A percentile compares a stretch with the other conserved stretches of the same genome.
phyloP scores from a whole-genome alignment of 225 moss, liverwort and hornwort species.

The Pseudisothecium myosuroides region DNA sequence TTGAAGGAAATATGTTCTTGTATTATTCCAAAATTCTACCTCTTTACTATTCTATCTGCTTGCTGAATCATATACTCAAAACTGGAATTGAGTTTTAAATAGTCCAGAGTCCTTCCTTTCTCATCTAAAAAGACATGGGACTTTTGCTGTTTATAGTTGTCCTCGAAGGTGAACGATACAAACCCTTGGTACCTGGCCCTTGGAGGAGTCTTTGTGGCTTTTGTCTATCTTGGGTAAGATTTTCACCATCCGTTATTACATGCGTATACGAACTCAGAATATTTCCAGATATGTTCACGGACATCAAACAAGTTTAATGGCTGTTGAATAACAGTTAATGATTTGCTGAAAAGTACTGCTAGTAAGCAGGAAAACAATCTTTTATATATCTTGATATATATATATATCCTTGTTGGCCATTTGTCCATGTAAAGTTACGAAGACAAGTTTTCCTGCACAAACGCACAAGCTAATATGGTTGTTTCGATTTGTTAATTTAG shows the following conservation, averaged over 20 bases:
- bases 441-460: not conserved
- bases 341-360: not conserved
- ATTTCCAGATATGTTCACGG: not conserved
- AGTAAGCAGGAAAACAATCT: not conserved
- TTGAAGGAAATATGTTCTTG: not conserved
- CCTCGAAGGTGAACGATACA: not conserved
- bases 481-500: not conserved
- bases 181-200: constrained; percentile 13
- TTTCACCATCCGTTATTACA: not conserved
- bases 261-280: not conserved
- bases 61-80: not conserved
- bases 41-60: not conserved
- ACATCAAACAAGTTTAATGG: not conserved
- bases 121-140: not conserved
- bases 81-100: not conserved
- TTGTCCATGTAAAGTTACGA: not conserved
- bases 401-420: not conserved
- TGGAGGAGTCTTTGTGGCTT: constrained; percentile 19
- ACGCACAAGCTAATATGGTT: not conserved
- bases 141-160: not conserved
- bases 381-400: not conserved
- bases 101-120: not conserved
- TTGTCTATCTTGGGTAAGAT: constrained; percentile 38
- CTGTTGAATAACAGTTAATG: not conserved
- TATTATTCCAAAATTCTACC: not conserved